phyloP scores from a whole-genome alignment of 2,329 filamentous ascomycete species.

The Pyrenochaeta sp. region DNA sequence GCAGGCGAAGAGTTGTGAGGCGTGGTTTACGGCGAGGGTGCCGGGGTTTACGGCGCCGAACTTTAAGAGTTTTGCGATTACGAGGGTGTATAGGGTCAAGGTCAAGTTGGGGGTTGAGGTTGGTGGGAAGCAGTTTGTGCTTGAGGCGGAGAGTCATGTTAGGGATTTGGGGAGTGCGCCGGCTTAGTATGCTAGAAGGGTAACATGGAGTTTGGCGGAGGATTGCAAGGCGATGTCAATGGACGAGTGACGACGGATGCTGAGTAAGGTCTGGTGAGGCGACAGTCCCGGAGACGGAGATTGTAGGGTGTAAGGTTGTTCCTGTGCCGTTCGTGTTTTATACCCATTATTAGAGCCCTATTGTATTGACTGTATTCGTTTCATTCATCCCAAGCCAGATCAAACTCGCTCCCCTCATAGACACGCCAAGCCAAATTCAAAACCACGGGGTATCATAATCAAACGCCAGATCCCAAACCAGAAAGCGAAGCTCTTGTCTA shows the following conservation, averaged over 20 bases:
- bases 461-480: constrained; percentile 10
- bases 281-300: too few species aligned
- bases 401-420: too few species aligned
- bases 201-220: background rate
- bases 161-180: constrained; percentile 14
- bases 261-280: too few species aligned
- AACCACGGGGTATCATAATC: constrained; percentile 18
- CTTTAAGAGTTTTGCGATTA: constrained; percentile 36
- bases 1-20: constrained; percentile 20
- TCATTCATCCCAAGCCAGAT: too few species aligned
- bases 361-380: background rate
- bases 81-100: constrained; percentile 30
- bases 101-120: constrained; percentile 22
- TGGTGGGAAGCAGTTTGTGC: constrained; percentile 32
- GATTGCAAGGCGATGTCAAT: background rate
- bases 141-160: constrained; percentile 23
- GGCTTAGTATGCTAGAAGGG: background rate
- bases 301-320: background rate
- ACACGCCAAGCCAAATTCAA: background rate
- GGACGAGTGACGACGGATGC: background rate
- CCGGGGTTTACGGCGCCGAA: constrained; percentile 31
- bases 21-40: constrained; percentile 30
- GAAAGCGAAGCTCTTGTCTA: too few species aligned
- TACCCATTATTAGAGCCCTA: background rate
- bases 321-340: background rate